A percentile compares a stretch with the other conserved stretches of the same genome.
These are phyloP conservation scores for Dipodascus geniculatus DNA, from an alignment of 805 yeast species.

Conservation along the genomic window DNA sequence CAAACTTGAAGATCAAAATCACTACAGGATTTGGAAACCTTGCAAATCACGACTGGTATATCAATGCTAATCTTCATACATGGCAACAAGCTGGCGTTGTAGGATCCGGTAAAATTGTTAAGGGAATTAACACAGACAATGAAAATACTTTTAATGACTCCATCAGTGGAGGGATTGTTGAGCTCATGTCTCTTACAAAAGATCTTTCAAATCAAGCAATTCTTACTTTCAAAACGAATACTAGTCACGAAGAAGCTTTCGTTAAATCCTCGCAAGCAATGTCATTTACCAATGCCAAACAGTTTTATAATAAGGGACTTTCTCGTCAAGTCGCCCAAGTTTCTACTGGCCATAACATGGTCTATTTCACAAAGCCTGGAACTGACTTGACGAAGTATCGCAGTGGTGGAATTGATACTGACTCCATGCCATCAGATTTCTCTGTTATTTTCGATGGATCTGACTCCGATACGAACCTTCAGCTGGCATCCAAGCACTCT, in stretches of 20 bases:
- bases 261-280: background rate
- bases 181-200: background rate
- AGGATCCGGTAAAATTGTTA: constrained; percentile 17
- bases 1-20: constrained; percentile 41
- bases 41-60: constrained; percentile 19
- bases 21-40: constrained; percentile 19
- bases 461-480: background rate
- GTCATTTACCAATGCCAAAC: background rate
- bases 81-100: constrained; percentile 20
- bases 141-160: background rate
- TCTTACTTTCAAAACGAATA: background rate
- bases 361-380: background rate
- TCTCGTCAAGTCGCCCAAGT: background rate
- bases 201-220: background rate
- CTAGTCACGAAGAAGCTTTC: background rate
- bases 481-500: background rate
- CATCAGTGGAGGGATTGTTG: background rate
- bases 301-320: background rate
- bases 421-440: background rate
- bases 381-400: background rate
- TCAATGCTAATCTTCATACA: constrained; percentile 21
- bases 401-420: background rate
- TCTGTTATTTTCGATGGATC: background rate
- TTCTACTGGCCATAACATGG: background rate
- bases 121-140: background rate